These are phyloP conservation scores for Aristolochia californica DNA, from an alignment of 164 flowering plant genomes.

Conservation along the genomic window DNA sequence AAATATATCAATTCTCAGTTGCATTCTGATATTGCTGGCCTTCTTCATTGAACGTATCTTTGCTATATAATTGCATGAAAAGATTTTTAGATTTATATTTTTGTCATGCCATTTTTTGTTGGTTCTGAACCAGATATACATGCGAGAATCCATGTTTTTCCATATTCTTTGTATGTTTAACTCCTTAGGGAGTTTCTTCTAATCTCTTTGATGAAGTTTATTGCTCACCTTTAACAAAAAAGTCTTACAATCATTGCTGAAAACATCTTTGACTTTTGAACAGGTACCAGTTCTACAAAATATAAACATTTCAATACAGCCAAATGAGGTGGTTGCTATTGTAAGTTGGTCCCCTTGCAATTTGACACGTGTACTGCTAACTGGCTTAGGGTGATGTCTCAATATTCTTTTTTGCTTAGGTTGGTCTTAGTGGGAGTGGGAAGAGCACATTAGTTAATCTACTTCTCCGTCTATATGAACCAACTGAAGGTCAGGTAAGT, in stretches of 20 bases:
- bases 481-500: slow-evolving; percentile 74
- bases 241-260: neutral
- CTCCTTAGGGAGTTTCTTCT: neutral
- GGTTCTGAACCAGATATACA: neutral
- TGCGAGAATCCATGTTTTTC: neutral
- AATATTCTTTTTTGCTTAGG: slow-evolving; percentile 30
- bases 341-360: slow-evolving; percentile 35
- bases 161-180: neutral
- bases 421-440: slow-evolving; percentile 97
- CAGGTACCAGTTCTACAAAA: slow-evolving; percentile 65
- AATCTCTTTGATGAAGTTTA: neutral
- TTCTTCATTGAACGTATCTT: too few species aligned
- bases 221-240: neutral
- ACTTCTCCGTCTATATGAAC: slow-evolving; percentile 88
- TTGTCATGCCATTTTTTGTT: neutral
- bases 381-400: neutral
- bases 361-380: neutral
- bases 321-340: slow-evolving; percentile 81
- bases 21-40: too few species aligned
- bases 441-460: slow-evolving; percentile 87
- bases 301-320: slow-evolving; percentile 50
- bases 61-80: too few species aligned
- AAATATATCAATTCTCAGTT: too few species aligned
- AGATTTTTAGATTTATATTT: neutral
- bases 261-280: slow-evolving; percentile 4